Conservation (phyloP, 192 early-diverging fungal genomes). For the Glomus cerebriforme region DNA sequence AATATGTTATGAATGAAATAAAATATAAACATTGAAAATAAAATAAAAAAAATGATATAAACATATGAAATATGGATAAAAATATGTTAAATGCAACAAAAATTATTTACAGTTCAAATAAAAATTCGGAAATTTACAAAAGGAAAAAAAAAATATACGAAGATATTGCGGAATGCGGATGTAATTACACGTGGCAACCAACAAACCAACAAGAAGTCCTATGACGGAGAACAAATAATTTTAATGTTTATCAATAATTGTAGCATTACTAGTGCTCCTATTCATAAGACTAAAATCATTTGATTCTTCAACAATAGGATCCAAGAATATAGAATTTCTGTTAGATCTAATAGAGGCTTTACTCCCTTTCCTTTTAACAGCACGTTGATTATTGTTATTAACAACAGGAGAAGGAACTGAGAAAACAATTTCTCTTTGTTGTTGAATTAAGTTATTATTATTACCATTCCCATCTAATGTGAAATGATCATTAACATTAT, state of each 20-base stretch:
- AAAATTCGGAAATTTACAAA: background rate
- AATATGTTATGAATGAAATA: too few relatives aligned
- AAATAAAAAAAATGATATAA: conserved; percentile 1
- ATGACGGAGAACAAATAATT: too few relatives aligned
- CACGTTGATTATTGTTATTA: background rate
- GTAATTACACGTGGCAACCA: too few relatives aligned
- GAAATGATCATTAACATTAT: conserved; percentile 2
- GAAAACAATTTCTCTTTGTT: background rate
- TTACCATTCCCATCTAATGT: background rate
- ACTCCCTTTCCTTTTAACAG: background rate
- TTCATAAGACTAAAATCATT: background rate
- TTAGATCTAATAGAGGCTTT: conserved; percentile 15
- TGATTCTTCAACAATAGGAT: conserved; percentile 17
- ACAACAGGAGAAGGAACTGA: background rate
- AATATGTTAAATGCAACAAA: background rate
- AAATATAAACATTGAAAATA: background rate
- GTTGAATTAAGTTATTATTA: background rate
- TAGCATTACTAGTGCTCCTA: too few relatives aligned
- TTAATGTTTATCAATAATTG: background rate
- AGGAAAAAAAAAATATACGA: background rate
- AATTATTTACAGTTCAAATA: too few relatives aligned
- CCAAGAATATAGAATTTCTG: conserved; percentile 6
- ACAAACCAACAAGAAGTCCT: too few relatives aligned
- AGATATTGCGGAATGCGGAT: background rate
- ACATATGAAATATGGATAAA: background rate